Percentiles rank a stretch among this genome's conserved stretches.
phyloP scores from a whole-genome alignment of 441 rosid genomes.

The Breynia disticha region DNA sequence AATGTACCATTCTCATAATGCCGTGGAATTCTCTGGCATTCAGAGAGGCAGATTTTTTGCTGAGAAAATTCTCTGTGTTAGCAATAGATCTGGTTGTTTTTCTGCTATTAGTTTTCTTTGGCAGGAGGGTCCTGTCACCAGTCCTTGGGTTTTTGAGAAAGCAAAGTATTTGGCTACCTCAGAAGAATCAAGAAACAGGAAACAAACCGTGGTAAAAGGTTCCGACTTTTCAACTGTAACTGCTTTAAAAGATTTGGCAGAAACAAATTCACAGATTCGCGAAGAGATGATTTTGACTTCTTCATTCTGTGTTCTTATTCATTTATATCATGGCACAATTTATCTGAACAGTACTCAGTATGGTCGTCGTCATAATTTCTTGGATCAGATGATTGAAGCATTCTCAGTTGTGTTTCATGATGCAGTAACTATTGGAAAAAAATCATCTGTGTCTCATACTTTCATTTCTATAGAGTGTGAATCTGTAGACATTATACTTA shows the following conservation, averaged over 20 bases:
- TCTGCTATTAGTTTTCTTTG: conserved; percentile 68
- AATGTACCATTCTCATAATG: conserved; percentile 25
- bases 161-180: conserved; percentile 67
- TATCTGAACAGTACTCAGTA: conserved; percentile 47
- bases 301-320: conserved; percentile 47
- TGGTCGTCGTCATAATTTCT: conserved; percentile 30
- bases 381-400: conserved; percentile 44
- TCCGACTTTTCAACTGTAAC: conserved; percentile 66
- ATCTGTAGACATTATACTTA: conserved; percentile 57
- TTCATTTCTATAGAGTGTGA: conserved; percentile 71
- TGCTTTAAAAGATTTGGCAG: conserved; percentile 49
- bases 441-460: conserved; percentile 37
- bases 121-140: conserved; percentile 62
- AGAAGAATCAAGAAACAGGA: conserved; percentile 43
- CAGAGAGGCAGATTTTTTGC: conserved; percentile 36
- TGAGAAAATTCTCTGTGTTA: conserved; percentile 43
- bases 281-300: conserved; percentile 66
- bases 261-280: conserved; percentile 40
- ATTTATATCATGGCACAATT: conserved; percentile 38
- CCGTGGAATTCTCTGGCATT: conserved; percentile 17
- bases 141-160: conserved; percentile 66
- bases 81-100: conserved; percentile 34
- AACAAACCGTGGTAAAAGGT: conserved; percentile 41
- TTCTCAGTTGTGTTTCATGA: conserved; percentile 28
- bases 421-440: conserved; percentile 20